phyloP scores from a whole-genome alignment of 2,329 filamentous ascomycete genomes.

The Ambrosiella beaveri region DNA sequence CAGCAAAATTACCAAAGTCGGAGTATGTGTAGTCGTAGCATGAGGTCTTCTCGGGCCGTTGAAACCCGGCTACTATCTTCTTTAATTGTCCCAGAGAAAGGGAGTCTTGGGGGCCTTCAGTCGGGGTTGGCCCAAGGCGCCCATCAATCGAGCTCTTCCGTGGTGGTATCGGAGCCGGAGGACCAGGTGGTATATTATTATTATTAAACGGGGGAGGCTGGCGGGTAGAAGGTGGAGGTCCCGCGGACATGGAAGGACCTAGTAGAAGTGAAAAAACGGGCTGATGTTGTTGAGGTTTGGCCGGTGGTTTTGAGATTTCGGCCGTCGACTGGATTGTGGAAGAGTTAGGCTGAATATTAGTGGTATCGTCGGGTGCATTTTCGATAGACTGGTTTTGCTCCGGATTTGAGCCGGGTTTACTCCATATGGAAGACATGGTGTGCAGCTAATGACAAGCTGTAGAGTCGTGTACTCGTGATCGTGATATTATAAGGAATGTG shows the following conservation, averaged over 20 bases:
- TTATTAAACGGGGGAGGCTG: constrained; percentile 1
- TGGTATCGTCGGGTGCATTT: constrained; percentile 6
- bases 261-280: constrained; percentile 1
- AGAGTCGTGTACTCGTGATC: not conserved
- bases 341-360: not conserved
- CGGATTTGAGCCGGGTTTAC: not conserved
- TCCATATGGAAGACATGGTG: constrained; percentile 11
- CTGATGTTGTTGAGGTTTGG: constrained; percentile 4
- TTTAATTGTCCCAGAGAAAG: constrained; percentile 58
- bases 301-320: not conserved
- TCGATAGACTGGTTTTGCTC: not conserved
- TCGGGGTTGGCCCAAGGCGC: constrained; percentile 23
- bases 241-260: not conserved
- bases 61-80: constrained; percentile 57
- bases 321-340: not conserved
- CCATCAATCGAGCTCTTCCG: constrained; percentile 15
- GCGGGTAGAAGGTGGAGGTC: not conserved
- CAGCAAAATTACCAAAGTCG: constrained; percentile 56
- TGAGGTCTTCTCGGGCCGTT: constrained; percentile 47
- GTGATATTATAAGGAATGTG: not conserved
- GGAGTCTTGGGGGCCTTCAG: constrained; percentile 33
- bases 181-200: not conserved
- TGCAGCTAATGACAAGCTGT: not conserved
- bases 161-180: constrained; percentile 2
- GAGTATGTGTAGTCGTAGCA: constrained; percentile 70